Evolutionary conservation across 2,329 filamentous ascomycete genomes (phyloP), one percentile per base, ranked within the genome.

Genomic region (Rhexocercosporidium sp.): DNA sequence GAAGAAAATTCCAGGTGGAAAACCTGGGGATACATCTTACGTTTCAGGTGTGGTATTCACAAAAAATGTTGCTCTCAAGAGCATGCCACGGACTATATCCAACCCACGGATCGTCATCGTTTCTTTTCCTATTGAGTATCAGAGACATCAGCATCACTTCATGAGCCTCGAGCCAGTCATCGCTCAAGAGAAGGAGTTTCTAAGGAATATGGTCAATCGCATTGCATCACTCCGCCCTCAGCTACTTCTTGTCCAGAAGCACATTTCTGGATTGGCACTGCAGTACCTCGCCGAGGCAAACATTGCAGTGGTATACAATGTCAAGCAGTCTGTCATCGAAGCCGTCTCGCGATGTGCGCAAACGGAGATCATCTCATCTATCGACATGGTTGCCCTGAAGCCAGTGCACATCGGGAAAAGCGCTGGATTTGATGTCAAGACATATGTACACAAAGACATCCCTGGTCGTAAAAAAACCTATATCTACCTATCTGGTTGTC

Each of bases 161-260:
- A 97, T 99, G 94, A 99, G 96, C 74, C 82, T 99, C 59, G 94
- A 98, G 74, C 95, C 95, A 46, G 94, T 99, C 65, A 97, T 99
- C 73, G 92, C 95, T 64, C 96, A 99, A 78, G 96, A 99, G 80
- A 91, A 92, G 72, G 96, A 99, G 76, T 99, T 96, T 72, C 83
- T 99, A 29, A 88, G 91, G 72, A 96, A 97, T 75, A 88, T 99
- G 65, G 94, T 99, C 31, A 94, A 93, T 75, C 89, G 96, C 63
- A 98, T 99, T 73, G 90, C 92, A 66, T 93, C 93, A 44, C 83
- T 97, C 29, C 88, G 90, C 37, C 96, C 96, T 7, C 92, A 95
- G 60, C 84, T 99, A 12, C 83, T 99, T 20, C 85, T 99, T n/a
- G 93, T 96, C 0, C 92, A 98, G 77, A 95, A 94, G 73, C 92